Evolutionary conservation across 2,329 filamentous ascomycete species (phyloP), one percentile per base, ranked within the genome.

Genomic region (Fusarium brachygibbosum): DNA sequence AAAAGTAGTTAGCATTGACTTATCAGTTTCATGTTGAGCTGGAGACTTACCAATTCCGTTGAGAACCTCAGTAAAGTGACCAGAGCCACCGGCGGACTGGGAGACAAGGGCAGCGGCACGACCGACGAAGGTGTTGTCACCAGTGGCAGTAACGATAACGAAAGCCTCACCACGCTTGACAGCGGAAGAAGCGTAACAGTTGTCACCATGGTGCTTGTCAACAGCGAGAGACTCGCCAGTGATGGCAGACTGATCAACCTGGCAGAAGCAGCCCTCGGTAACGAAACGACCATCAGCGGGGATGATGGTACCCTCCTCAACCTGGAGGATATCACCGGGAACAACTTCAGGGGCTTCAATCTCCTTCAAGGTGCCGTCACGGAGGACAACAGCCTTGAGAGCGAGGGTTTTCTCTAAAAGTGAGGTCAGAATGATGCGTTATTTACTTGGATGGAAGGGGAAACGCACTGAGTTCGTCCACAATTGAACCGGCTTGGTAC

Each of bases 211-310:
- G 84, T 93, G 90, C 86, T 96, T 97, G 83, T 97, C 93, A 73
- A 96, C 93, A 73, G 93, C 93, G 63, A 97, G 89, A 70, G 94
- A 97, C 83, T 97, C 93, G 74, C 94, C 93, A 62, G 94, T 97
- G 78, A 97, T 93, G 79, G 93, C 90, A 64, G 93, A 97, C 84
- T 97, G 94, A 81, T 97, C 93, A 69, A 97, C 91, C 83, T 97
- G 93, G 66, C 95, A 87, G 85, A 93, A 94, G 65, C 92, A 91
- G 79, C 91, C 90, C 74, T 94, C 91, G 75, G 92, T 94, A 68
- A 96, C 89, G 75, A 97, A 91, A 71, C 91, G 91, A 73, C 93
- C 93, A 81, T 97, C 94, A 72, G 93, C 94, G 69, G 93, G 92
- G 74, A 97, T 92, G 74, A 97, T 97, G 69, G 93, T 95, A 82